These are phyloP conservation scores for Dactylellina haptotyla DNA, from an alignment of 2,329 filamentous ascomycete genomes.

Conservation along the genomic window DNA sequence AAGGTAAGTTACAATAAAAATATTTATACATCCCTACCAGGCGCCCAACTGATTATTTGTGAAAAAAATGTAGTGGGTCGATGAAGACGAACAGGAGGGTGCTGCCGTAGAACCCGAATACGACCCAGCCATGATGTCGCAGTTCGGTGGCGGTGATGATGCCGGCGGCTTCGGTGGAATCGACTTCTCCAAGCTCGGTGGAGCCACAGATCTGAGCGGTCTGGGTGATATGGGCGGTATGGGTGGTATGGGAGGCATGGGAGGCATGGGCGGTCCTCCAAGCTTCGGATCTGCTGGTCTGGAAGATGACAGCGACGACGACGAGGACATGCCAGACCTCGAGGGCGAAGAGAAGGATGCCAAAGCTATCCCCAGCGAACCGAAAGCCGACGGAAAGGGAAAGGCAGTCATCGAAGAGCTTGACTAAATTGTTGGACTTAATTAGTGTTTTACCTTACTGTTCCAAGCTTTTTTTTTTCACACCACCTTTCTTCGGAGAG, in stretches of 20 bases:
- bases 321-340: slow-evolving; percentile 59
- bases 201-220: slow-evolving; percentile 65
- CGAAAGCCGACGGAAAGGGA: slow-evolving; percentile 21
- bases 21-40: not conserved
- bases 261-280: slow-evolving; percentile 18
- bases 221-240: slow-evolving; percentile 64
- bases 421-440: slow-evolving; percentile 9
- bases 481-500: not conserved
- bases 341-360: slow-evolving; percentile 53
- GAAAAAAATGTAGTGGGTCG: slow-evolving; percentile 73
- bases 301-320: slow-evolving; percentile 55
- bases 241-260: slow-evolving; percentile 59
- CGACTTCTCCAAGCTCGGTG: slow-evolving; percentile 91
- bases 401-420: slow-evolving; percentile 39
- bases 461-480: not conserved
- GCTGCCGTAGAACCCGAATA: slow-evolving; percentile 72
- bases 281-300: slow-evolving; percentile 22
- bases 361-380: slow-evolving; percentile 33
- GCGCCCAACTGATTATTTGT: not conserved
- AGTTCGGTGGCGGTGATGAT: slow-evolving; percentile 61
- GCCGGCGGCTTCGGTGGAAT: slow-evolving; percentile 71
- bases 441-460: slow-evolving; percentile 4
- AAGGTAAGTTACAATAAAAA: slow-evolving; percentile 70
- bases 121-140: slow-evolving; percentile 62
- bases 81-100: slow-evolving; percentile 98